Conservation (phyloP, 1,139 yeast species). For the Chernovozyma sophiae-reginae region DNA sequence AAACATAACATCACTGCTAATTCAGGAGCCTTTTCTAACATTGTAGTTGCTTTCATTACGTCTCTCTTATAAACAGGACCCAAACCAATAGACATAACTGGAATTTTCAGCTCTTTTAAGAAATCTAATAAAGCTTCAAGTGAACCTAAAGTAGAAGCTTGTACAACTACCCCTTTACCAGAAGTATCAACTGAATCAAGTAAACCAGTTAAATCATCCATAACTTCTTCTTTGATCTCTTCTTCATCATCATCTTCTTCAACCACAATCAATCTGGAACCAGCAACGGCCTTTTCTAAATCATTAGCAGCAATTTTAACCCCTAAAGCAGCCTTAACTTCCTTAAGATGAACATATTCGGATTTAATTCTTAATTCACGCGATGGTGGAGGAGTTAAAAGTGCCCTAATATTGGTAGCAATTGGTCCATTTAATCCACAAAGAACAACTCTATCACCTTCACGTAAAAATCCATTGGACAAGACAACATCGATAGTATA, state of each 20-base stretch:
- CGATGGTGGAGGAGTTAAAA: constrained; percentile 95
- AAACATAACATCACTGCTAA: constrained; percentile 96
- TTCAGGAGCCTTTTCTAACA: constrained; percentile 96
- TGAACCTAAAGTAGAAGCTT: constrained; percentile 97
- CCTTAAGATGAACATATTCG: constrained; percentile 91
- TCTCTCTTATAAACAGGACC: constrained; percentile 98
- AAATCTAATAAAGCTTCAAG: constrained; percentile 94
- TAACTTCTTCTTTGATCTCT: constrained; percentile 94
- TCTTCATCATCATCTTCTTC: constrained; percentile 98
- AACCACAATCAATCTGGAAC: constrained; percentile 91
- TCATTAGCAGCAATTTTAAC: constrained; percentile 98
- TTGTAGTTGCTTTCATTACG: constrained; percentile 94
- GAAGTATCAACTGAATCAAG: constrained; percentile 91
- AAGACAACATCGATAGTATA: constrained; percentile 96
- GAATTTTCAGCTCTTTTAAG: constrained; percentile 97
- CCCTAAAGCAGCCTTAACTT: constrained; percentile 98
- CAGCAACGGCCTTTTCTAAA: constrained; percentile 97
- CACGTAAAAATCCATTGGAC: constrained; percentile 89
- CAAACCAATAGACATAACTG: constrained; percentile 95
- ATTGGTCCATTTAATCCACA: constrained; percentile 99
- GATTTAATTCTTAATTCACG: constrained; percentile 95
- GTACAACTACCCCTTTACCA: constrained; percentile 97
- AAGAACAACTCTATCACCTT: constrained; percentile 91
- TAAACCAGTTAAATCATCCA: constrained; percentile 96
- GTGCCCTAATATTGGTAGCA: constrained; percentile 94